A percentile compares a stretch with the other conserved stretches of the same genome.
Conservation (phyloP, 164 flowering plant genomes). For the Chimonanthus praecox region DNA sequence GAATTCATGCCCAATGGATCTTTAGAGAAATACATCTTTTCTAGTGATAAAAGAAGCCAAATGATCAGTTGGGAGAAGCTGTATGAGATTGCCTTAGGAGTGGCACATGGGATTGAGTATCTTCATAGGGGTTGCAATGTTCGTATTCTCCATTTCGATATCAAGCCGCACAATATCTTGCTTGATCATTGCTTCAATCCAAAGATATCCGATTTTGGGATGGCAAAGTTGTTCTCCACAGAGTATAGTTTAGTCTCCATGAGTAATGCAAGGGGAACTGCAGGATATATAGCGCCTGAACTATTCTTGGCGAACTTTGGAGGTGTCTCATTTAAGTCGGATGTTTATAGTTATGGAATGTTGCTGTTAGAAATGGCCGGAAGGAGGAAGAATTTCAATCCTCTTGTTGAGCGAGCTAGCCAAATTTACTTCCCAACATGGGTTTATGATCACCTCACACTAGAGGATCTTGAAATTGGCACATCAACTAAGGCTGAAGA, state of each 20-base stretch:
- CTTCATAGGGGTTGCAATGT: slow-evolving; percentile 10
- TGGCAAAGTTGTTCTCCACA: slow-evolving; percentile 7
- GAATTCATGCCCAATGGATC: slow-evolving; percentile 18
- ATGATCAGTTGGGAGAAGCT: slow-evolving; percentile 12
- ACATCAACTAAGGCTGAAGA: not conserved
- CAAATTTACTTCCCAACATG: slow-evolving; percentile 11
- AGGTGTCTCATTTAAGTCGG: slow-evolving; percentile 7
- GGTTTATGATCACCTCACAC: slow-evolving; percentile 6
- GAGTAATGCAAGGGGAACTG: not conserved
- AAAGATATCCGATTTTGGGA: slow-evolving; percentile 18
- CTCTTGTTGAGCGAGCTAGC: slow-evolving; percentile 4
- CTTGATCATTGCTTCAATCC: slow-evolving; percentile 10
- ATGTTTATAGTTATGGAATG: slow-evolving; percentile 16
- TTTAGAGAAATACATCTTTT: slow-evolving; percentile 9
- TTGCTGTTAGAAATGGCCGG: slow-evolving; percentile 13
- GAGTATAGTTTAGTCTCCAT: slow-evolving; percentile 1
- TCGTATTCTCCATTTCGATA: slow-evolving; percentile 15
- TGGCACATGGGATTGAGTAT: slow-evolving; percentile 12
- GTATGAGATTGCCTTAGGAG: slow-evolving; percentile 6
- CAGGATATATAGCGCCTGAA: slow-evolving; percentile 15
- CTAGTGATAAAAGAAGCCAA: not conserved
- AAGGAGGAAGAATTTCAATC: slow-evolving; percentile 4
- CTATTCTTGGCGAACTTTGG: slow-evolving; percentile 5
- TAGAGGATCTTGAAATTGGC: not conserved
- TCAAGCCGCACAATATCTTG: slow-evolving; percentile 17